These are phyloP conservation scores for Blastomyces gilchristii DNA, from an alignment of 2,329 filamentous ascomycete species.

Conservation along the genomic window DNA sequence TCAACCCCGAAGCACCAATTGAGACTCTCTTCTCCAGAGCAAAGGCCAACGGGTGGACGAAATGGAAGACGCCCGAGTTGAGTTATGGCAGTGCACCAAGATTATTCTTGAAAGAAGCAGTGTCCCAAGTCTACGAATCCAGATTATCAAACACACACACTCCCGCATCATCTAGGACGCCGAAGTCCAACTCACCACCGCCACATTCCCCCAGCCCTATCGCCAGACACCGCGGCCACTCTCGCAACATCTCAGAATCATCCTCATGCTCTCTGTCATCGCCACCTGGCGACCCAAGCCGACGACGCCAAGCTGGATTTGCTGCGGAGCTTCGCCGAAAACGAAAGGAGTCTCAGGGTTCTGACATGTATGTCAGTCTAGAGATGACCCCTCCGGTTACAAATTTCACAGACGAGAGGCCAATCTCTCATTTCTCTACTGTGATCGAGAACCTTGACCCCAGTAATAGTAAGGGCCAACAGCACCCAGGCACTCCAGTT, in stretches of 20 bases:
- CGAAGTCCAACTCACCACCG: slow-evolving; percentile 13
- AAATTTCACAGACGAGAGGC: slow-evolving; percentile 28
- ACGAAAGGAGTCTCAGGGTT: slow-evolving; percentile 15
- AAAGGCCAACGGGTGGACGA: slow-evolving; percentile 44
- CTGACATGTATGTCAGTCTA: slow-evolving; percentile 3
- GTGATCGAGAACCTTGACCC: slow-evolving; percentile 30
- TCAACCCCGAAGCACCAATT: slow-evolving; percentile 30
- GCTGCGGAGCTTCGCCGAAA: slow-evolving; percentile 26
- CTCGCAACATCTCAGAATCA: slow-evolving; percentile 4
- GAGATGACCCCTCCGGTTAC: slow-evolving; percentile 11
- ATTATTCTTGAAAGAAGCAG: slow-evolving; percentile 51
- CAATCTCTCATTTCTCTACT: slow-evolving; percentile 30
- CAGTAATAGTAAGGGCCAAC: not conserved
- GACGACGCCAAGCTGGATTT: slow-evolving; percentile 26
- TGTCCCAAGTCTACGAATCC: slow-evolving; percentile 49
- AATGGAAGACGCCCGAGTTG: slow-evolving; percentile 41
- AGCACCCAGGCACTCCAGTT: not conserved
- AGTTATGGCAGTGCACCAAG: slow-evolving; percentile 39
- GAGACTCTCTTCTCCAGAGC: slow-evolving; percentile 44
- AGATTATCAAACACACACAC: slow-evolving; percentile 16
- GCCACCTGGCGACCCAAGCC: slow-evolving; percentile 14
- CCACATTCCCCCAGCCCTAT: not conserved
- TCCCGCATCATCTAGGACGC: slow-evolving; percentile 4
- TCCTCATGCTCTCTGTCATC: slow-evolving; percentile 7
- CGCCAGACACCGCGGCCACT: slow-evolving; percentile 12